phyloP scores from a whole-genome alignment of 2,329 filamentous ascomycete species.

The Ilyonectria mors-panacis region DNA sequence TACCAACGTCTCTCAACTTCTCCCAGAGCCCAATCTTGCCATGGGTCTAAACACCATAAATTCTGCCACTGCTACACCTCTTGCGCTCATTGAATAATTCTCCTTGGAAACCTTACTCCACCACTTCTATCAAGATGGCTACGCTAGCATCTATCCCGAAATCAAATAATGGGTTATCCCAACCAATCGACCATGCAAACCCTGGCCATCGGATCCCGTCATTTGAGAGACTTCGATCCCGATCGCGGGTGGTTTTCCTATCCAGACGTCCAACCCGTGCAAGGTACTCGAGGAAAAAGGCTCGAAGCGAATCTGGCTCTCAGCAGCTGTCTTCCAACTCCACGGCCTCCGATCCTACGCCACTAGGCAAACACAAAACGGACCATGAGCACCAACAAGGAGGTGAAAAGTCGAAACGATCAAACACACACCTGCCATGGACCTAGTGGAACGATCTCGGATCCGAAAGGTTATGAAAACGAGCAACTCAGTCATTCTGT shows the following conservation, averaged over 20 bases:
- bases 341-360: not conserved
- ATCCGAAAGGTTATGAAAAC: not conserved
- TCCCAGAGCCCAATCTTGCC: constrained; percentile 1
- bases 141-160: constrained; percentile 49
- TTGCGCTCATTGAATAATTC: constrained; percentile 43
- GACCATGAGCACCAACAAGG: not conserved
- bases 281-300: constrained; percentile 34
- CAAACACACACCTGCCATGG: not conserved
- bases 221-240: constrained; percentile 39
- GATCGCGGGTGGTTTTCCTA: constrained; percentile 47
- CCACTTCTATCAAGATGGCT: constrained; percentile 46
- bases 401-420: not conserved
- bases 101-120: constrained; percentile 36
- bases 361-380: not conserved
- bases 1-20: not conserved
- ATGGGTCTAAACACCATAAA: constrained; percentile 3
- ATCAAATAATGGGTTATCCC: constrained; percentile 38
- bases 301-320: not conserved
- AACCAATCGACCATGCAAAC: constrained; percentile 31
- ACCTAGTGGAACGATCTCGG: not conserved
- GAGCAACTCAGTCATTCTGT: not conserved
- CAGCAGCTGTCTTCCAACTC: not conserved
- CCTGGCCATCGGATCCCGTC: constrained; percentile 32
- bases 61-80: constrained; percentile 18
- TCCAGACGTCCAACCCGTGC: constrained; percentile 46